A percentile compares a stretch with the other conserved stretches of the same genome.
Conservation (phyloP, 2,329 filamentous ascomycete genomes). For the Neonectria coccinea region DNA sequence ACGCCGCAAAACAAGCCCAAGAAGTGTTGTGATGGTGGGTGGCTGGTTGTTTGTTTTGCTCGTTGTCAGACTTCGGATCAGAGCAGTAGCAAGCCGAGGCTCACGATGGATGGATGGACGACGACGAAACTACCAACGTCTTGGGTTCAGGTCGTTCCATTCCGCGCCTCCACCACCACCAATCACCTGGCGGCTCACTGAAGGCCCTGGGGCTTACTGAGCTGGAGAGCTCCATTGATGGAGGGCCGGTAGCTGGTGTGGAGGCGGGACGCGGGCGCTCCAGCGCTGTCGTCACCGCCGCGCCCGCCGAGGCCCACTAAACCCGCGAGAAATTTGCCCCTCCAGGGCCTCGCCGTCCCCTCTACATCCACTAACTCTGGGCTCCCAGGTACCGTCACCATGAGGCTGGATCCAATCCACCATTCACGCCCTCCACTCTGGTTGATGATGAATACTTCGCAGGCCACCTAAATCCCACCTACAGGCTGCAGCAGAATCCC, state of each 20-base stretch:
- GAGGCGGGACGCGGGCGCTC: neutral
- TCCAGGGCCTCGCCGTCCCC: constrained; percentile 22
- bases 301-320: constrained; percentile 29
- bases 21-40: neutral
- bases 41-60: constrained; percentile 1
- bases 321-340: constrained; percentile 34
- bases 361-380: constrained; percentile 1
- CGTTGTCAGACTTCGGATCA: constrained; percentile 6
- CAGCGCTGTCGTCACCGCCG: constrained; percentile 39
- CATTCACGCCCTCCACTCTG: neutral
- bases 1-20: neutral
- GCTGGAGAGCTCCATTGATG: too few species aligned
- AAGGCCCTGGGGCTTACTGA: neutral
- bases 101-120: constrained; percentile 12
- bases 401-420: neutral
- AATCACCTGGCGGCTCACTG: constrained; percentile 15
- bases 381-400: neutral
- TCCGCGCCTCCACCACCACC: neutral
- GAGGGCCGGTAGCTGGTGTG: neutral
- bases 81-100: constrained; percentile 1
- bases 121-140: neutral
- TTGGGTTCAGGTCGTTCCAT: neutral
- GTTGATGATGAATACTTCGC: neutral
- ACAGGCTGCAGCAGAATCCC: neutral
- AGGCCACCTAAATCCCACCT: neutral